Evolutionary conservation across 768 basidiomycete species (phyloP), one percentile per base, ranked within the genome.

Genomic region (Asterophora parasitica): DNA sequence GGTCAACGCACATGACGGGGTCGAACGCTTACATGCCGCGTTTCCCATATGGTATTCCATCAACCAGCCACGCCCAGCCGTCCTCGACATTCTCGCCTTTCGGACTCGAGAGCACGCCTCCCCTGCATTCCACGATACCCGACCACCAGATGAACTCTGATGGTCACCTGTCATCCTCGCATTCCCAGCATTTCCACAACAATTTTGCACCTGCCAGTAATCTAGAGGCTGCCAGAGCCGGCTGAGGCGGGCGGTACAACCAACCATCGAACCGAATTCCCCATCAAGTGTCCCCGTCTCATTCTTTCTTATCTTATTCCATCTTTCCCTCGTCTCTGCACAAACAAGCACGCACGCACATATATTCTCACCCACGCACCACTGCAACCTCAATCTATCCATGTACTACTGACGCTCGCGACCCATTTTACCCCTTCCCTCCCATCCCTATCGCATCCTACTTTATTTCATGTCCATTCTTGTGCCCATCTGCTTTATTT

Each of bases 171-270:
- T 27, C 61, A 54, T 57, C 62, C 57, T 60, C 62, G 59, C 64
- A 65, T 64, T 56, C 66, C 47, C 60, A 63, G 56, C 65, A 67
- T 61, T 67, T 64, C 43, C 64, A 65, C 61, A 58, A 55, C 53
- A 59, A 58, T 49, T 62, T 64, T 49, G 63, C 67, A 49, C 63
- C 65, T 52, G 55, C 58, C 60, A 63, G 51, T 53, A 65, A 70
- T 58, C 44, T 76, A 76, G 75, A 77, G 65, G 71, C 73, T 61
- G 62, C 72, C 55, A 68, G 70, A 62, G 73, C 69, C 57, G 63
- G 69, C 54, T 74, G 65, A 71, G 54, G 49, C 52, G 47, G 55
- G 44, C 55, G 47, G 45, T 50, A 53, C 30, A 31, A 3, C 12
- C 30, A 31, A 23, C 23, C 58, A 54, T 35, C 43, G 51, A 46